A percentile compares a stretch with the other conserved stretches of the same genome.
Evolutionary conservation across 2,329 filamentous ascomycete species (phyloP).

Genomic region (Orbilia brochopaga): DNA sequence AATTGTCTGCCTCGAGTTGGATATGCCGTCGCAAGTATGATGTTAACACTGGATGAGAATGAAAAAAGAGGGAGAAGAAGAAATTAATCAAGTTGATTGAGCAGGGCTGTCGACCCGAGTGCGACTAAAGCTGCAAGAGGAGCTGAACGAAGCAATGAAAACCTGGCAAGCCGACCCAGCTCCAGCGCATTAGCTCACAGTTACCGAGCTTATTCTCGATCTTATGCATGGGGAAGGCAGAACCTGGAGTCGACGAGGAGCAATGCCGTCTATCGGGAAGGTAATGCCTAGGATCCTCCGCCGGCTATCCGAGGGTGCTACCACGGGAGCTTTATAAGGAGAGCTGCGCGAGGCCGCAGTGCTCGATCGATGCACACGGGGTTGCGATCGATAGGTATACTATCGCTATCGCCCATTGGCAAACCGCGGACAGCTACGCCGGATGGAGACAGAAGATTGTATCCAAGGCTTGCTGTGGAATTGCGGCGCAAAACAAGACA

Average conservation of each 20-base stretch:
- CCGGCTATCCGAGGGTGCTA: background rate
- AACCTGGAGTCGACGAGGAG: conserved; percentile 7
- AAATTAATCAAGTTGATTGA: conserved; percentile 1
- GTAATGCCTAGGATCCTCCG: background rate
- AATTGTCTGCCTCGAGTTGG: background rate
- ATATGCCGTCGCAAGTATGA: background rate
- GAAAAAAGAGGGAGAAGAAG: conserved; percentile 1
- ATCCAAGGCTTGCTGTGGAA: background rate
- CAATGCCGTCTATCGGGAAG: conserved; percentile 1
- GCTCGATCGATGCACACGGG: background rate
- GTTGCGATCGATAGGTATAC: background rate
- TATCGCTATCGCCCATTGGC: conserved; percentile 6
- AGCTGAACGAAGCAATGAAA: conserved; percentile 5
- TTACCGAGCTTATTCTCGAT: conserved; percentile 8
- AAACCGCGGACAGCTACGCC: background rate
- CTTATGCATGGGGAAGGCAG: conserved; percentile 8
- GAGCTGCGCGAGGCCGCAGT: background rate
- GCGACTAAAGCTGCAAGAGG: conserved; percentile 2
- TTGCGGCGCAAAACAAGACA: conserved; percentile 9
- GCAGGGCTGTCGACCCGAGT: conserved; percentile 4
- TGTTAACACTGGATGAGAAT: background rate
- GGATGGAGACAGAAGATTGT: background rate
- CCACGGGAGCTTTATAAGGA: background rate
- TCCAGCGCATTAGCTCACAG: conserved; percentile 1
- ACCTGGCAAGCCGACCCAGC: conserved; percentile 4